Percentiles rank a stretch among this genome's conserved stretches.
phyloP scores from a whole-genome alignment of 306 rosid species.

The Prunus salicina region DNA sequence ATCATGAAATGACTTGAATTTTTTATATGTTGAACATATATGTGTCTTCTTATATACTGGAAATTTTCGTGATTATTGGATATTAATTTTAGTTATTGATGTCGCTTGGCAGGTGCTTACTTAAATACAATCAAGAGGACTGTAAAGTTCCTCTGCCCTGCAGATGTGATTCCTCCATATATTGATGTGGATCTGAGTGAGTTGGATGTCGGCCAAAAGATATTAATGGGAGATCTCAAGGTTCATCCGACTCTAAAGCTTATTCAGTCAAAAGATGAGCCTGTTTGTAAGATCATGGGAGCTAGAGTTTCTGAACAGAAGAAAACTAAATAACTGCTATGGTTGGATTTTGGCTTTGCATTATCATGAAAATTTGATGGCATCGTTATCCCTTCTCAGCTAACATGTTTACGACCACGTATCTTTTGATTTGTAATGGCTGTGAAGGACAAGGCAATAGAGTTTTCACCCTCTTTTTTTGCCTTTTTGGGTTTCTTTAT shows the following conservation, averaged over 20 bases:
- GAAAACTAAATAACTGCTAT: conserved; percentile 62
- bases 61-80: too few species aligned
- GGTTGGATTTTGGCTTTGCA: conserved; percentile 19
- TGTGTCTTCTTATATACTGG: too few species aligned
- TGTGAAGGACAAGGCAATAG: background rate
- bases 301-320: conserved; percentile 74
- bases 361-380: conserved; percentile 13
- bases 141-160: conserved; percentile 82
- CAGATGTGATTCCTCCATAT: conserved; percentile 84
- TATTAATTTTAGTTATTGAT: background rate
- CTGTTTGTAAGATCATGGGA: conserved; percentile 87
- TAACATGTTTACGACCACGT: conserved; percentile 20
- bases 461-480: background rate
- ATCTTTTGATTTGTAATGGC: conserved; percentile 2
- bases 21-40: background rate
- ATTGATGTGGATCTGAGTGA: conserved; percentile 92
- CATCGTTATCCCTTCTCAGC: conserved; percentile 33
- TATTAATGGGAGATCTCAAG: conserved; percentile 79
- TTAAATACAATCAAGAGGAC: conserved; percentile 85
- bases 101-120: conserved; percentile 55
- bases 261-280: conserved; percentile 65
- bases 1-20: too few species aligned
- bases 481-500: background rate
- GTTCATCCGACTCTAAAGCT: conserved; percentile 85
- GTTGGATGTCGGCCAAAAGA: conserved; percentile 78